phyloP scores from a whole-genome alignment of 768 basidiomycete genomes.

The Melanogaster broomeanus region DNA sequence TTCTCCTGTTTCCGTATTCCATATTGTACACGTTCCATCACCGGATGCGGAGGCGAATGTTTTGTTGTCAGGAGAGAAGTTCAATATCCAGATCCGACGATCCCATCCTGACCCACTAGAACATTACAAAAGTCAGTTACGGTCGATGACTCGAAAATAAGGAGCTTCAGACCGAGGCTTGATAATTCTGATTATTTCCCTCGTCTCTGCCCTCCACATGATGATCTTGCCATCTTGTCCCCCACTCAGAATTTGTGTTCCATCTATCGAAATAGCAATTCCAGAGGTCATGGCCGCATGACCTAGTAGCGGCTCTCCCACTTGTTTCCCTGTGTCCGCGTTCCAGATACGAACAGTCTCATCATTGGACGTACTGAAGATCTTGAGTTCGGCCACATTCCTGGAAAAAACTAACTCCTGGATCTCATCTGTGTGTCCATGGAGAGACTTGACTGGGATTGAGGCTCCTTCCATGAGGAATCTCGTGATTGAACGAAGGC shows the following conservation, averaged over 20 bases:
- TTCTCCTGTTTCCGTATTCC: neutral
- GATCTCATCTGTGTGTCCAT: no score
- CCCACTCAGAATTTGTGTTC: slow-evolving; percentile 6
- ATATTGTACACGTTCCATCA: neutral
- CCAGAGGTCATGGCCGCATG: neutral
- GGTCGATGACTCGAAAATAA: no score
- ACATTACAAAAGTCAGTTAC: no score
- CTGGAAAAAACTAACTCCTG: no score
- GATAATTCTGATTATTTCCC: slow-evolving; percentile 26
- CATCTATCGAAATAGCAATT: slow-evolving; percentile 14
- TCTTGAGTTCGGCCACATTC: no score
- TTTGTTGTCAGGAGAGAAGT: slow-evolving; percentile 14
- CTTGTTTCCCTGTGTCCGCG: neutral
- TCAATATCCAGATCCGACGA: neutral
- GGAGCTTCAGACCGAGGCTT: neutral
- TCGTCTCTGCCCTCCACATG: slow-evolving; percentile 13
- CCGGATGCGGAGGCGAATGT: slow-evolving; percentile 4
- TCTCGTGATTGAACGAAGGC: no score
- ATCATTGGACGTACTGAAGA: neutral
- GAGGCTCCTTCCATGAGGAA: no score
- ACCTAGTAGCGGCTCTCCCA: neutral
- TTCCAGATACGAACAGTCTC: slow-evolving; percentile 3
- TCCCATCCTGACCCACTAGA: no score
- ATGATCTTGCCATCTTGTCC: slow-evolving; percentile 5
- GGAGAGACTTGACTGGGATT: no score